Conservation (phyloP, 129 eudicot species). For the Ambrosia trifida region DNA sequence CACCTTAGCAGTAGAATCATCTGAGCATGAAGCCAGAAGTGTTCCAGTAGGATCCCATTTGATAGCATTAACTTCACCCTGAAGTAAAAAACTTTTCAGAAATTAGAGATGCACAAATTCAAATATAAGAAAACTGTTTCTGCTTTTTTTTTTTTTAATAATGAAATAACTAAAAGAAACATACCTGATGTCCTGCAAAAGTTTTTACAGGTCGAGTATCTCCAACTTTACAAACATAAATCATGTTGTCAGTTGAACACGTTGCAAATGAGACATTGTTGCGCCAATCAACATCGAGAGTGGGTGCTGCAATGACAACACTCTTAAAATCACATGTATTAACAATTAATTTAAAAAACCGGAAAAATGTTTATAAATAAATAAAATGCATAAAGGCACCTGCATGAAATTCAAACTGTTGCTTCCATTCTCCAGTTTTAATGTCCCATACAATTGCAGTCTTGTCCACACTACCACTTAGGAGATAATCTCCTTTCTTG, state of each 20-base stretch:
- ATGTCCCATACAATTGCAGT: slow-evolving; percentile 98
- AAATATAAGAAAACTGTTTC: not conserved
- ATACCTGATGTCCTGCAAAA: slow-evolving; percentile 81
- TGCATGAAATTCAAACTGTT: slow-evolving; percentile 88
- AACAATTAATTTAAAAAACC: not conserved
- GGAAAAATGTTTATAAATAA: not conserved
- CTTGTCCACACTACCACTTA: slow-evolving; percentile 93
- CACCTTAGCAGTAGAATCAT: slow-evolving; percentile 90
- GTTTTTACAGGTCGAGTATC: slow-evolving; percentile 76
- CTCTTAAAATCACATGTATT: not conserved
- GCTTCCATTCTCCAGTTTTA: slow-evolving; percentile 91
- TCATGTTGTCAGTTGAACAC: slow-evolving; percentile 91
- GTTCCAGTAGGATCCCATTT: slow-evolving; percentile 97
- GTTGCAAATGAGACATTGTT: slow-evolving; percentile 93
- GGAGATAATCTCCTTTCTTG: slow-evolving; percentile 94
- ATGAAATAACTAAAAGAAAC: not conserved
- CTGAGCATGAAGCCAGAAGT: slow-evolving; percentile 94
- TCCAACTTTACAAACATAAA: slow-evolving; percentile 94
- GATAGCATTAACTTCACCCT: slow-evolving; percentile 96
- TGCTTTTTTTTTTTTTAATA: not conserved
- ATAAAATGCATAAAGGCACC: slow-evolving; percentile 36
- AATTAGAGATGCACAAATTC: not conserved
- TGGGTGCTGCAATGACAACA: slow-evolving; percentile 58
- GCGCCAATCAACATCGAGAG: slow-evolving; percentile 98
- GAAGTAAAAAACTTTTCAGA: slow-evolving; percentile 23